Base-by-base conservation (phyloP, 805 yeast species). In the Pichia californica region DNA sequence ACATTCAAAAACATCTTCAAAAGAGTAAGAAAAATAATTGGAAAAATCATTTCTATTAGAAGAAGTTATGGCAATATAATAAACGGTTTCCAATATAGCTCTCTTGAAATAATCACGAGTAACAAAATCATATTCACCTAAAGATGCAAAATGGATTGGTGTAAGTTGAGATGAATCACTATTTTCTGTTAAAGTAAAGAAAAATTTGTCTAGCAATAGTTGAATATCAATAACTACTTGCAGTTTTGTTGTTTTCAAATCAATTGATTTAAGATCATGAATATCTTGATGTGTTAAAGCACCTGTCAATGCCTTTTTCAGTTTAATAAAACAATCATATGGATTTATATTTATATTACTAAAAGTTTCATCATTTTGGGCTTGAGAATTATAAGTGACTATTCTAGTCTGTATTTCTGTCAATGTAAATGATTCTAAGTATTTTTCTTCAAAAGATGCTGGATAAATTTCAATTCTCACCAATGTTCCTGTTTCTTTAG, bases 231-330 rank as follows among this genome's bases (percentile, higher is more conserved):
- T 58, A 44, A 76, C 76, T 5, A 51, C 47, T 18, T 39, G 37
- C 3, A 83, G 66, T 48, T 75, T 78, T 2, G 59, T 56, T 21
- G 73, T 73, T n/a, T 63, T 58, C 4, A 76, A 59, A 47, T 71
- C 68, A 31, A 88, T 79, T 0, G 83, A 76, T 53, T 76, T 80
- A 3, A 68, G 61, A 10, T 73, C 75, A 5, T 70, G 73, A 3
- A 59, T 63, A 2, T 71, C 63, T 2, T 56, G 60, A 20, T 71
- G 58, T 8, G 67, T 57, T 19, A 87, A 59, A 0, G 95, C 91
- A 2, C 88, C 89, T 49, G 70, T 76, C 37, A 86, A 63, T 8
- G 83, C 81, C 47, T 76, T 78, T 51, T 74, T 70, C 15, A 87
- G 54, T 0, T 87, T 81, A 38, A 67, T 66, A 19, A 83, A 65